A percentile compares a stretch with the other conserved stretches of the same genome.
Conservation (phyloP, 2,329 filamentous ascomycete species). For the Leptographium wingfieldii region DNA sequence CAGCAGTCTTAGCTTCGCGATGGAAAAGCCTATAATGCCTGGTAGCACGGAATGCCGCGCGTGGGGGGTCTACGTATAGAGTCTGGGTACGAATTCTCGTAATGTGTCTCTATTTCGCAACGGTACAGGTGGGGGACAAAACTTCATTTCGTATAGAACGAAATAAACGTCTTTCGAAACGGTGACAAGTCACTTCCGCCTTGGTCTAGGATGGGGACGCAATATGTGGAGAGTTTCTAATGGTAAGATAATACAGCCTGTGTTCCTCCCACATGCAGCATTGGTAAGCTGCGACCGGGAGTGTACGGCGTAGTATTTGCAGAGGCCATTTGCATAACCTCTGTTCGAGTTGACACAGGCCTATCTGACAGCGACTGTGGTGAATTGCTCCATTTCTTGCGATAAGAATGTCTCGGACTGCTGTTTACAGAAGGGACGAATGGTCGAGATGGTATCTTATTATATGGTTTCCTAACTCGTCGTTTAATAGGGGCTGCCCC, state of each 20-base stretch:
- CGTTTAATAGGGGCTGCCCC: background rate
- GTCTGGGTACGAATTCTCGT: background rate
- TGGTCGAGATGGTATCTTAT: too few species aligned
- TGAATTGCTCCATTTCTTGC: too few species aligned
- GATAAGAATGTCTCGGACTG: too few species aligned
- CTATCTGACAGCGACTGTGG: too few species aligned
- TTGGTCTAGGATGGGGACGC: background rate
- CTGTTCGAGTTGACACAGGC: too few species aligned
- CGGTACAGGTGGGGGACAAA: background rate
- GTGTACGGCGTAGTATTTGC: too few species aligned
- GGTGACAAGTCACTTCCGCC: background rate
- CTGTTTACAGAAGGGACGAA: background rate
- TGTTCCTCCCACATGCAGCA: too few species aligned
- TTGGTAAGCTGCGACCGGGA: too few species aligned
- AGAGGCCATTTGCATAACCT: too few species aligned
- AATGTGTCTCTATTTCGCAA: background rate
- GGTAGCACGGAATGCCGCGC: background rate
- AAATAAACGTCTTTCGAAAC: background rate
- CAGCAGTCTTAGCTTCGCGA: background rate
- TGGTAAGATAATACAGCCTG: too few species aligned
- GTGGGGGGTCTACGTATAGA: background rate
- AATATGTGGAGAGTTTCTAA: background rate
- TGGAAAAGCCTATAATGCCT: background rate
- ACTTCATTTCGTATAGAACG: background rate
- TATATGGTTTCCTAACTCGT: too few species aligned